Conservation (phyloP, 345 rosid species). For the Ceriops decandra region DNA sequence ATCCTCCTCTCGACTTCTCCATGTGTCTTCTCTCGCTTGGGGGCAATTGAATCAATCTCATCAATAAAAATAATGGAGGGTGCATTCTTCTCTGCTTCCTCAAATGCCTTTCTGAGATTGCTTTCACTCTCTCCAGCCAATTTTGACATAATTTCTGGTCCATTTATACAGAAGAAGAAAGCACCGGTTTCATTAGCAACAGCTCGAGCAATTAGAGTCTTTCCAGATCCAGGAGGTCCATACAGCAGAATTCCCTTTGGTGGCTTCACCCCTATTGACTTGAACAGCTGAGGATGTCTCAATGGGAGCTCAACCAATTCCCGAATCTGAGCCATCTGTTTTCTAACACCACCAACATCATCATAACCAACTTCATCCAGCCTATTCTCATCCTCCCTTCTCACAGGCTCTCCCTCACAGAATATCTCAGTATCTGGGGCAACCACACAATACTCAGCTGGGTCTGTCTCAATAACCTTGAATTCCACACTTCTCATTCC, state of each 20-base stretch:
- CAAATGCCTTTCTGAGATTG: constrained; percentile 93
- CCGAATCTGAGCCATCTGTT: constrained; percentile 97
- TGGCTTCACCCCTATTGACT: constrained; percentile 98
- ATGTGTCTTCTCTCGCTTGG: constrained; percentile 90
- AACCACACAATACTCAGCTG: constrained; percentile 86
- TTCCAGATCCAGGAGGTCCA: constrained; percentile 45
- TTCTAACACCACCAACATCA: constrained; percentile 98
- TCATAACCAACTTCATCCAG: constrained; percentile 94
- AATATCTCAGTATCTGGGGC: constrained; percentile 96
- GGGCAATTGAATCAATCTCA: constrained; percentile 95
- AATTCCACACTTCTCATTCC: constrained; percentile 97
- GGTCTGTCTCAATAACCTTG: constrained; percentile 86
- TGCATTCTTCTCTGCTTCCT: constrained; percentile 97
- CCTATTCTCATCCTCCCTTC: constrained; percentile 89
- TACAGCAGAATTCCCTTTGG: constrained; percentile 88
- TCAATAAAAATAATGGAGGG: constrained; percentile 93
- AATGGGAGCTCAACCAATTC: constrained; percentile 90
- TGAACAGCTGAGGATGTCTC: constrained; percentile 92
- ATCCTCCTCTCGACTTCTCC: constrained; percentile 98
- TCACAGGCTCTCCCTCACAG: constrained; percentile 95
- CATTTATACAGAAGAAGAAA: constrained; percentile 91
- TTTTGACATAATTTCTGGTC: constrained; percentile 96
- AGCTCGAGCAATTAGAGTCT: constrained; percentile 93
- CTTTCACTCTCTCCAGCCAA: constrained; percentile 99
- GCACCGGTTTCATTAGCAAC: constrained; percentile 96